Evolutionary conservation across 371 early-diverging fungal species (phyloP).

Genomic region (Circinella minor): DNA sequence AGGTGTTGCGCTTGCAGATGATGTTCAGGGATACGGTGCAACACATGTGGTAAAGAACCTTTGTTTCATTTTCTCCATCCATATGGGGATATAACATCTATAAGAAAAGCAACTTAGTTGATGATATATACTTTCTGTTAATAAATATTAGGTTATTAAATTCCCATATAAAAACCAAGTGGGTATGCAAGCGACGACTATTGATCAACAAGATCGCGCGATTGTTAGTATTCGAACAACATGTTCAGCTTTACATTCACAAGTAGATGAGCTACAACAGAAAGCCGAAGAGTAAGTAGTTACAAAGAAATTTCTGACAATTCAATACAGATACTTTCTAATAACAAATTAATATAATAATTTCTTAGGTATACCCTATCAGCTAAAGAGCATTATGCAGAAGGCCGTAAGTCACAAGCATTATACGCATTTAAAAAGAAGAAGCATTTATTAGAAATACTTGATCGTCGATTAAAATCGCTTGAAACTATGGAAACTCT

Average conservation of each 20-base stretch:
- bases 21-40: conserved; percentile 38
- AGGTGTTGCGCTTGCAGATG: conserved; percentile 35
- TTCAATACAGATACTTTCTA: not conserved
- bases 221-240: conserved; percentile 53
- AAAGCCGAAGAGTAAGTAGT: conserved; percentile 42
- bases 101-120: too few relatives aligned
- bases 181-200: conserved; percentile 17
- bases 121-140: not conserved
- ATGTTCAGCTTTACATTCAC: conserved; percentile 44
- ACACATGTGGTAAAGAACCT: conserved; percentile 21
- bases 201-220: conserved; percentile 54
- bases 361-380: conserved; percentile 18
- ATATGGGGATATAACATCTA: too few relatives aligned
- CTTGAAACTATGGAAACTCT: conserved; percentile 61
- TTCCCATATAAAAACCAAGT: conserved; percentile 30
- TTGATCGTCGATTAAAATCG: conserved; percentile 51
- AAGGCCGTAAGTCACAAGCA: conserved; percentile 46
- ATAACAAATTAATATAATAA: not conserved
- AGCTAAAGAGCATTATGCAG: conserved; percentile 26
- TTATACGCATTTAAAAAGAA: conserved; percentile 51
- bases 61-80: not conserved
- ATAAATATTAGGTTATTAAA: conserved; percentile 29
- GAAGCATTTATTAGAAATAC: conserved; percentile 43
- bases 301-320: not conserved
- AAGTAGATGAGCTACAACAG: conserved; percentile 52